Conservation (phyloP, 805 yeast genomes). For the Kluyveromyces dobzhanskii region DNA sequence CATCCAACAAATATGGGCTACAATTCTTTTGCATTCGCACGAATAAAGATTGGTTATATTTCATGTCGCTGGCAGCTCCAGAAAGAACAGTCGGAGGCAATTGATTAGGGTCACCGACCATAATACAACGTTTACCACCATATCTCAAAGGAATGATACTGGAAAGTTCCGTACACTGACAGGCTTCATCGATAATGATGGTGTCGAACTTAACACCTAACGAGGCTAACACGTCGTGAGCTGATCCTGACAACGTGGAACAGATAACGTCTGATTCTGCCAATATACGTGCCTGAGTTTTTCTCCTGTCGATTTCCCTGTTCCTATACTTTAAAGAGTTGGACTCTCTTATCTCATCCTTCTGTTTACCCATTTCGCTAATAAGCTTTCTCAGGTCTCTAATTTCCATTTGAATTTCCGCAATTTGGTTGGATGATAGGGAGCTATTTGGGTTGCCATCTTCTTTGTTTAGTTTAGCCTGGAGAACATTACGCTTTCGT, state of each 20-base stretch:
- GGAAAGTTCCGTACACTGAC: constrained; percentile 91
- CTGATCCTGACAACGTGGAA: constrained; percentile 88
- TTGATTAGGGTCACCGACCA: constrained; percentile 99
- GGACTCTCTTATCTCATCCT: constrained; percentile 74
- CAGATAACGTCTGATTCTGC: constrained; percentile 78
- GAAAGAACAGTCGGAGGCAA: constrained; percentile 95
- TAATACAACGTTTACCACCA: constrained; percentile 82
- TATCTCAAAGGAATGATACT: constrained; percentile 86
- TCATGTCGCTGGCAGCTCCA: constrained; percentile 68
- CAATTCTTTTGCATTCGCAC: constrained; percentile 80
- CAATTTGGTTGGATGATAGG: constrained; percentile 36
- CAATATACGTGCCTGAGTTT: constrained; percentile 63
- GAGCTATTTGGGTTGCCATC: constrained; percentile 42
- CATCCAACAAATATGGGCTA: constrained; percentile 62
- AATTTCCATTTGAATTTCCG: constrained; percentile 40
- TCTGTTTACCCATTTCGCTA: constrained; percentile 58
- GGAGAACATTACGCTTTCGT: constrained; percentile 47
- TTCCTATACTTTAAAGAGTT: constrained; percentile 61
- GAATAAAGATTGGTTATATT: constrained; percentile 86
- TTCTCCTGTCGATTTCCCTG: constrained; percentile 69
- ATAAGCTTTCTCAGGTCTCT: constrained; percentile 52
- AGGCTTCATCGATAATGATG: constrained; percentile 93
- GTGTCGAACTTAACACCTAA: constrained; percentile 76
- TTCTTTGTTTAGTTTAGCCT: constrained; percentile 32
- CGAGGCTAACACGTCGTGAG: constrained; percentile 74